These are phyloP conservation scores for Metarhizium robertsii DNA, from an alignment of 2,329 filamentous ascomycete genomes.

Conservation along the genomic window DNA sequence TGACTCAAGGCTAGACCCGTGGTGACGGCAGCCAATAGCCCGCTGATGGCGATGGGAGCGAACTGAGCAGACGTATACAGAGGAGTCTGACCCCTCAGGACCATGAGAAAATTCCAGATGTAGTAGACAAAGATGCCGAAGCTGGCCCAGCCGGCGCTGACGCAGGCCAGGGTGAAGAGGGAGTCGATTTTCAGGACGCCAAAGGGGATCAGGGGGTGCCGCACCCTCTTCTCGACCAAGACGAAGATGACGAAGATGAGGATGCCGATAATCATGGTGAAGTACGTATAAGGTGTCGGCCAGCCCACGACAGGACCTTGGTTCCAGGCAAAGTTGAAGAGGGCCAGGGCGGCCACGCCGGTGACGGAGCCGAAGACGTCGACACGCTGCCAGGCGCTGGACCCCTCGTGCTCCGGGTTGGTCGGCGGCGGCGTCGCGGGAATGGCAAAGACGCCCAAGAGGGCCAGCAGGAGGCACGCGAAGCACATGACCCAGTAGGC, in stretches of 20 bases:
- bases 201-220: background rate
- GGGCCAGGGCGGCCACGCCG: conserved; percentile 41
- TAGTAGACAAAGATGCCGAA: conserved; percentile 42
- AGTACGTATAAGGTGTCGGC: conserved; percentile 41
- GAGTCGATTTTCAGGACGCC: background rate
- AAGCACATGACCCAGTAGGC: conserved; percentile 29
- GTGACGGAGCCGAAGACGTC: conserved; percentile 24
- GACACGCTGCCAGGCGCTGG: conserved; percentile 13
- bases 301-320: conserved; percentile 49
- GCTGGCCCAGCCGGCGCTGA: conserved; percentile 37
- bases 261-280: conserved; percentile 43
- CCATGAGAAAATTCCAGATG: conserved; percentile 33
- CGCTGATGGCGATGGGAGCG: background rate
- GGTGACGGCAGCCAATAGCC: background rate
- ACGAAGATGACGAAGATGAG: conserved; percentile 43
- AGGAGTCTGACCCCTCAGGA: conserved; percentile 26
- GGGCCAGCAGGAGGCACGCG: conserved; percentile 16
- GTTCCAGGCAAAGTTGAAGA: conserved; percentile 56
- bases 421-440: conserved; percentile 11
- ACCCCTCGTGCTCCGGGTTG: conserved; percentile 1
- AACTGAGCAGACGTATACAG: conserved; percentile 28
- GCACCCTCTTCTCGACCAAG: conserved; percentile 33
- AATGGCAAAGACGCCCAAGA: conserved; percentile 18
- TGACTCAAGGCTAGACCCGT: conserved; percentile 4
- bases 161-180: conserved; percentile 39